Conservation (phyloP, 768 basidiomycete species). For the Filobasidium floriforme region DNA sequence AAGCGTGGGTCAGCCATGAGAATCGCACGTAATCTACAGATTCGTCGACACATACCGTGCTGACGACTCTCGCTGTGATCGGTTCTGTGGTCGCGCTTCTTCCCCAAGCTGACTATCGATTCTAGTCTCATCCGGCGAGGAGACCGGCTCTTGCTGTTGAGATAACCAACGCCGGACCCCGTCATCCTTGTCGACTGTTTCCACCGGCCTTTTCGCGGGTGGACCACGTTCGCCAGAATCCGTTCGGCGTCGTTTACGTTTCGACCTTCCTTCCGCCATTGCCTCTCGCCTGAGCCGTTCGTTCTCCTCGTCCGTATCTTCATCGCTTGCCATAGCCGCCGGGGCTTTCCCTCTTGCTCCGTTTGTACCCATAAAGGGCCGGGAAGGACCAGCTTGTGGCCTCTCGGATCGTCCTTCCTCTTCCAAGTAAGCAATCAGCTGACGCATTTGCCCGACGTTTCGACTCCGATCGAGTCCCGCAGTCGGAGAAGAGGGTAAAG, state of each 20-base stretch:
- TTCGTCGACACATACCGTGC: too few relatives aligned
- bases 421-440: not conserved
- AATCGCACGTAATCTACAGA: too few relatives aligned
- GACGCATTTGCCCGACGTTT: not conserved
- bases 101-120: too few relatives aligned
- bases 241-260: not conserved
- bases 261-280: not conserved
- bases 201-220: too few relatives aligned
- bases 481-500: not conserved
- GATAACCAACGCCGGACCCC: too few relatives aligned
- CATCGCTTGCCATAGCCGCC: not conserved
- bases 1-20: too few relatives aligned
- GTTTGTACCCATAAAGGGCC: not conserved
- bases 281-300: not conserved
- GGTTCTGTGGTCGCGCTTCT: too few relatives aligned
- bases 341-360: not conserved
- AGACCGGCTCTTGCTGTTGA: too few relatives aligned
- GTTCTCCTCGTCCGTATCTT: not conserved
- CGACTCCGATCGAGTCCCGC: not conserved
- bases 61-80: too few relatives aligned
- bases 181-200: too few relatives aligned
- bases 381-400: not conserved
- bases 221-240: too few relatives aligned
- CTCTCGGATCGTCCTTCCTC: not conserved
- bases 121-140: too few relatives aligned